Base-by-base conservation (phyloP, 2,329 filamentous ascomycete species). In the Thermothelomyces thermophilus region DNA sequence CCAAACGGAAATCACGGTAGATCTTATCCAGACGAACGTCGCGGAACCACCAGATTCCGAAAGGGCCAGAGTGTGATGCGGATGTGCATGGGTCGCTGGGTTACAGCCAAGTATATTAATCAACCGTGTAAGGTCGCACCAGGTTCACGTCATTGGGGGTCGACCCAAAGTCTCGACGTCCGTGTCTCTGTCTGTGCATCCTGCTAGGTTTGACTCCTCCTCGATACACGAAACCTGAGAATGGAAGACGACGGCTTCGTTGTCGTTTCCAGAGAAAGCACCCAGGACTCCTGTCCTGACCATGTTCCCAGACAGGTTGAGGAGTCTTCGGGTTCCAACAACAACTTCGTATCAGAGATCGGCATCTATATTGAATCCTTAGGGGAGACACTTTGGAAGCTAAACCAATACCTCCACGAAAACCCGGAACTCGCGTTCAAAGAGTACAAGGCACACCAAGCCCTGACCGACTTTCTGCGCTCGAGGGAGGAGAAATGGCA, bases 381-480 rank as follows among this genome's bases (percentile, higher is more conserved):
- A 8, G 14, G 4, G 4, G 40, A 33, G 2, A 10, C 34, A 26
- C 28, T 49, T 14, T 49, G 47, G 47, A 8, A 22, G 10, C 26
- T 49, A 17, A 49, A 49, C 40, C 11, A 5, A 1, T 49, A 43
- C 34, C 37, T 49, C 13, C 47, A 49, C 26, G 26, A 35, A 9
- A 43, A 44, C n/a, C 47, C 47, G 1, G 47, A 49, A 22, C 34
- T 44, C 5, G 47, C 47, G 8, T 49, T 49, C 20, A 34, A 28
- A 2, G 47, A 49, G 11, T n/a, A 43, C 47, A 44, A 49, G 34
- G 35, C 47, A 14, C 47, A 49, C 26, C 8, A 39, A 16, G 40
- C 26, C n/a, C 35, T 49, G 7, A 49, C 47, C 1, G 26, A 39
- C 9, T 49, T 49, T 16, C 1, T 49, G 40, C 26, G 40, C 13